Percentiles rank a stretch among this genome's conserved stretches.
Evolutionary conservation across 2,329 filamentous ascomycete species (phyloP).

Genomic region (Akanthomyces dipterigenus): DNA sequence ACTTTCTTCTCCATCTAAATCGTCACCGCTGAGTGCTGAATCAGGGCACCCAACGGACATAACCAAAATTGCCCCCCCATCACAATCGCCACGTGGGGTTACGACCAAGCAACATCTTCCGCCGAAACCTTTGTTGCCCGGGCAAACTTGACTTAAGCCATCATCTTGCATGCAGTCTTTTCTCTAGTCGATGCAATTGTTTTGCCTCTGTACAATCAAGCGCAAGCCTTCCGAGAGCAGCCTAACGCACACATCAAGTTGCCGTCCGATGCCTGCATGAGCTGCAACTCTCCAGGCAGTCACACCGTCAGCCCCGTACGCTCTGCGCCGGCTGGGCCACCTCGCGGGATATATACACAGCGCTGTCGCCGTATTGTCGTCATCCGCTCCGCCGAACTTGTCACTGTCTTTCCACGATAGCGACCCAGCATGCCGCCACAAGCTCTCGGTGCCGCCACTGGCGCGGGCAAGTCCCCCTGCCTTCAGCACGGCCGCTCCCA

Average conservation of each 20-base stretch:
- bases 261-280: neutral
- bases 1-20: neutral
- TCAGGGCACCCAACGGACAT: neutral
- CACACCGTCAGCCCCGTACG: neutral
- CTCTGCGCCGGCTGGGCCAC: neutral
- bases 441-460: conserved; percentile 28
- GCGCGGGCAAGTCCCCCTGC: conserved; percentile 32
- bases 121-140: neutral
- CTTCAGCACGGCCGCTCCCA: neutral
- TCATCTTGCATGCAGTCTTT: neutral
- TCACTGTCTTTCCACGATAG: neutral
- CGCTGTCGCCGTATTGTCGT: no score
- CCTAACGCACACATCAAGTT: neutral
- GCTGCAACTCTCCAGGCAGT: neutral
- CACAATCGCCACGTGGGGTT: conserved; percentile 9
- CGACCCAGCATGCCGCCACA: conserved; percentile 17
- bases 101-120: neutral
- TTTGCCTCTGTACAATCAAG: neutral
- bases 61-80: conserved; percentile 1
- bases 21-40: neutral
- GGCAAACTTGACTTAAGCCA: neutral
- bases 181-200: no score
- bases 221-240: neutral
- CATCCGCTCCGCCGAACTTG: neutral
- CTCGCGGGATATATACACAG: neutral